A percentile compares a stretch with the other conserved stretches of the same genome.
Evolutionary conservation across 1,139 yeast species (phyloP).

Genomic region (Yamadazyma epiphylla): DNA sequence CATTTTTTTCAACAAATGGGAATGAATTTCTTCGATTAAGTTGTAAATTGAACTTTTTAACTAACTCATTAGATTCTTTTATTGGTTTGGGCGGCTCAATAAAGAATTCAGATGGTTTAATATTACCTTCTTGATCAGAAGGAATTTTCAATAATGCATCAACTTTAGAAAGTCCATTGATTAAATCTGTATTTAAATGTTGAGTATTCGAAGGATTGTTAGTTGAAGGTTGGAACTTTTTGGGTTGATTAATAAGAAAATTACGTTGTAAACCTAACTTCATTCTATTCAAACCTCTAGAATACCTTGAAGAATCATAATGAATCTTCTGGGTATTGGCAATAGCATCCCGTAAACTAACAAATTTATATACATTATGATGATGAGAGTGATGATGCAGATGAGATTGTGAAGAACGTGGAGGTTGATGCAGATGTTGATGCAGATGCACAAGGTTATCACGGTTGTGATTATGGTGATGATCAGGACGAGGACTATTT

Average conservation of each 20-base stretch:
- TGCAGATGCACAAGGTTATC: neutral
- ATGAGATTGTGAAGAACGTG: no score
- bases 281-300: slow-evolving; percentile 36
- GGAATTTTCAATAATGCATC: slow-evolving; percentile 21
- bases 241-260: slow-evolving; percentile 9
- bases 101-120: neutral
- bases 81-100: neutral
- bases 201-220: slow-evolving; percentile 1
- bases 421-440: neutral
- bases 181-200: slow-evolving; percentile 5
- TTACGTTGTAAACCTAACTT: slow-evolving; percentile 31
- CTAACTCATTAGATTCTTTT: slow-evolving; percentile 1
- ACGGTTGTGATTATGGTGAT: slow-evolving; percentile 1
- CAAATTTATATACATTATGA: slow-evolving; percentile 22
- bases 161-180: slow-evolving; percentile 12
- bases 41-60: slow-evolving; percentile 9
- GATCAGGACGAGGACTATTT: slow-evolving; percentile 1
- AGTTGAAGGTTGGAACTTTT: slow-evolving; percentile 3
- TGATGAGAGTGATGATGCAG: slow-evolving; percentile 7
- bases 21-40: slow-evolving; percentile 44
- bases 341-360: slow-evolving; percentile 36
- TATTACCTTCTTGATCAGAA: slow-evolving; percentile 6
- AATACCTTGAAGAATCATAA: slow-evolving; percentile 25
- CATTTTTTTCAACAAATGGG: slow-evolving; percentile 23
- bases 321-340: slow-evolving; percentile 19